phyloP scores from a whole-genome alignment of 257 asterid species.

The Salvia hispanica region DNA sequence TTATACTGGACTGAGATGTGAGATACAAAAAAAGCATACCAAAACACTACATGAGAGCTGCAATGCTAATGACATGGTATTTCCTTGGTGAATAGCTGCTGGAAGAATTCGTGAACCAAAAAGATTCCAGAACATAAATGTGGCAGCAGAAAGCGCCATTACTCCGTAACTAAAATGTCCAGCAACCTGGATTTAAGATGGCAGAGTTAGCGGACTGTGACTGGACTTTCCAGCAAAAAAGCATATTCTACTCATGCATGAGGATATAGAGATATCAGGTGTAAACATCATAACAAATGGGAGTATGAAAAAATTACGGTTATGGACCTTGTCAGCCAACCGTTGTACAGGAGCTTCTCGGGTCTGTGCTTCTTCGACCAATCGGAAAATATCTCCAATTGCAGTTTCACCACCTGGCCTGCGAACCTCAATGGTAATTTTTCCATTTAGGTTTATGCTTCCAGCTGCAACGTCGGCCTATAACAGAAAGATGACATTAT shows the following conservation, averaged over 20 bases:
- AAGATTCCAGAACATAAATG: slow-evolving; percentile 91
- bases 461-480: slow-evolving; percentile 98
- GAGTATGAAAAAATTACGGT: slow-evolving; percentile 25
- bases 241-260: too few species aligned
- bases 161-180: slow-evolving; percentile 97
- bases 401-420: slow-evolving; percentile 99
- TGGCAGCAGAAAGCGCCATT: slow-evolving; percentile 95
- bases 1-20: not conserved
- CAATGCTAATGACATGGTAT: slow-evolving; percentile 86
- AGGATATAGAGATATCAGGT: slow-evolving; percentile 3
- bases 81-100: slow-evolving; percentile 84
- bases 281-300: slow-evolving; percentile 19
- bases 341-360: slow-evolving; percentile 98
- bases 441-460: slow-evolving; percentile 92
- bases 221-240: too few species aligned
- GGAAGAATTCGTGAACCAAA: slow-evolving; percentile 84
- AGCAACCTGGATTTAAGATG: slow-evolving; percentile 66
- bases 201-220: slow-evolving; percentile 21
- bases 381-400: slow-evolving; percentile 91
- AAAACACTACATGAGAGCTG: slow-evolving; percentile 99
- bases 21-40: slow-evolving; percentile 46
- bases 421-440: slow-evolving; percentile 83
- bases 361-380: slow-evolving; percentile 98
- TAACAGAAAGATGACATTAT: slow-evolving; percentile 15
- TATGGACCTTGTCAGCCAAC: slow-evolving; percentile 90